Percentiles rank a stretch among this genome's conserved stretches.
phyloP scores from a whole-genome alignment of 2,329 filamentous ascomycete genomes.

The Exophiala oligosperma region DNA sequence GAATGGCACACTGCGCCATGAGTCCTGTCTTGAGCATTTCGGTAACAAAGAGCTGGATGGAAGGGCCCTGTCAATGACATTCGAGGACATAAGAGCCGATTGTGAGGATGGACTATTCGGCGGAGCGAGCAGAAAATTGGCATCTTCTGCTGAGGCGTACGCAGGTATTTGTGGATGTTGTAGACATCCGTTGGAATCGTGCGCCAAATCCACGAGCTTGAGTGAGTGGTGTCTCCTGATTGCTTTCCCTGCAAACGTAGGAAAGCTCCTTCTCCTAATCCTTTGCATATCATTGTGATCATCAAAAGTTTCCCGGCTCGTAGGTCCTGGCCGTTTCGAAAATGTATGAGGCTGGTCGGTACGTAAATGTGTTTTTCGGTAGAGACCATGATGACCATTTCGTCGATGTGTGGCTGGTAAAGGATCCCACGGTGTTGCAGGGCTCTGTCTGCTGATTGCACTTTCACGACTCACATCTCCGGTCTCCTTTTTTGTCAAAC shows the following conservation, averaged over 20 bases:
- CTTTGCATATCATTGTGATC: neutral
- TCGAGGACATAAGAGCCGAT: neutral
- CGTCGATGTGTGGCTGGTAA: conserved; percentile 1
- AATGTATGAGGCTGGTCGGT: neutral
- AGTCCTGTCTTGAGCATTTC: neutral
- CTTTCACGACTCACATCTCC: conserved; percentile 1
- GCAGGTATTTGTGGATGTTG: neutral
- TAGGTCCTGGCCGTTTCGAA: neutral
- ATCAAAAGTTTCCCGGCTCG: neutral
- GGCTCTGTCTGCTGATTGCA: conserved; percentile 5
- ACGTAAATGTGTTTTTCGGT: neutral
- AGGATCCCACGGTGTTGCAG: conserved; percentile 22
- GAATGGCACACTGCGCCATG: neutral
- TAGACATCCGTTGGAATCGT: neutral
- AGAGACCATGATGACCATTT: neutral
- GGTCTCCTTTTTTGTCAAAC: conserved; percentile 16
- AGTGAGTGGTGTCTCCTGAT: neutral
- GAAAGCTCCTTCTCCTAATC: neutral
- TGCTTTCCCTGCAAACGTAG: no score
- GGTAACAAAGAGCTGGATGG: conserved; percentile 19
- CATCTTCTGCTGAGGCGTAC: neutral
- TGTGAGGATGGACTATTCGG: neutral
- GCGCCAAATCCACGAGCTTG: neutral
- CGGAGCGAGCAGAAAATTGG: neutral
- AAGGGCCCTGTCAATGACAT: neutral